A percentile compares a stretch with the other conserved stretches of the same genome.
Evolutionary conservation across 176 grass and related monocot genomes (phyloP).

Genomic region (Carex myosuroides): DNA sequence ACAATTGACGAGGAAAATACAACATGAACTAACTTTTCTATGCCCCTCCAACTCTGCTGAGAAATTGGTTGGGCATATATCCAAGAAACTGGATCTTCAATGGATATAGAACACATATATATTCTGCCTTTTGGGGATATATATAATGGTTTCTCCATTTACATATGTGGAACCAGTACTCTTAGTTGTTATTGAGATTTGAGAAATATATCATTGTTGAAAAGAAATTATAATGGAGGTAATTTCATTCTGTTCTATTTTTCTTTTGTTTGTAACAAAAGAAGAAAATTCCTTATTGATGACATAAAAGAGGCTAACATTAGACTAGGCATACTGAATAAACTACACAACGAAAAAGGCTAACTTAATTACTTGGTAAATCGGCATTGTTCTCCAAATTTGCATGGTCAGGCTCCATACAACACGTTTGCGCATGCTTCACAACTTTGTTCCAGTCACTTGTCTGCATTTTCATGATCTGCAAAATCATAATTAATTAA

Average conservation of each 20-base stretch:
- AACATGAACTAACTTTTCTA: too few relatives aligned
- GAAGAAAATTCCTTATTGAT: not conserved
- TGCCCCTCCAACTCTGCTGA: too few relatives aligned
- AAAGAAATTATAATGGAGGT: not conserved
- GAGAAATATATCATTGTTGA: not conserved
- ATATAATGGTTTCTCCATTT: too few relatives aligned
- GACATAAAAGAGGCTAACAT: not conserved
- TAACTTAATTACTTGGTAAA: not conserved
- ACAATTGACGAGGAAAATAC: too few relatives aligned
- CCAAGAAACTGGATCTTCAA: too few relatives aligned
- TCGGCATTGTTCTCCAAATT: not conserved
- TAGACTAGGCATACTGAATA: not conserved
- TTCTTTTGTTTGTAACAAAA: too few relatives aligned
- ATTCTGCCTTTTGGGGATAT: too few relatives aligned
- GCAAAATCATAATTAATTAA: not conserved
- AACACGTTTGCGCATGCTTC: slow-evolving; percentile 4
- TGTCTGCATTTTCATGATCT: not conserved
- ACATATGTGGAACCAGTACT: too few relatives aligned
- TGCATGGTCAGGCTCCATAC: too few relatives aligned
- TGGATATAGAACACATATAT: too few relatives aligned
- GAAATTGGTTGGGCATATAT: too few relatives aligned
- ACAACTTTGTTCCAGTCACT: not conserved
- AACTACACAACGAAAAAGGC: not conserved
- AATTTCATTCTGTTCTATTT: not conserved
- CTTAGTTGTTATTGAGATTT: not conserved